phyloP scores from a whole-genome alignment of 768 basidiomycete genomes.

The Galerina sulciceps region DNA sequence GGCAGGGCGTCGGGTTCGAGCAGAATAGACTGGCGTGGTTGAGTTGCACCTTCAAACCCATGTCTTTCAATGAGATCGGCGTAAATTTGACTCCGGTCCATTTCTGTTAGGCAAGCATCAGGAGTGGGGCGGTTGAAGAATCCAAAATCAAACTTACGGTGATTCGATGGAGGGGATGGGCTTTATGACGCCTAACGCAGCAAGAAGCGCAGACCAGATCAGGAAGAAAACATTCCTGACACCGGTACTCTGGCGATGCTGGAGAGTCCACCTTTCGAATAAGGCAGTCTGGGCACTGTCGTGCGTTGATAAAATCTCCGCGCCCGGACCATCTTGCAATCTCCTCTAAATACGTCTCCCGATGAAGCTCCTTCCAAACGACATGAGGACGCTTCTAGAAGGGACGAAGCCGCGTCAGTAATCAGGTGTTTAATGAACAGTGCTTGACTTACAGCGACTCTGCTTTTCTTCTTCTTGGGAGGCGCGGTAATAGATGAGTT shows the following conservation, averaged over 20 bases:
- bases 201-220: slow-evolving; percentile 1
- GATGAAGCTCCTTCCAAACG: slow-evolving; percentile 11
- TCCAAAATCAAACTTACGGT: not conserved
- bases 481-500: not conserved
- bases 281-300: slow-evolving; percentile 10
- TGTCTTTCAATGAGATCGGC: not conserved
- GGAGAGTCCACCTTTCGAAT: not conserved
- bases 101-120: not conserved
- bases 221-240: slow-evolving; percentile 6
- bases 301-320: not conserved
- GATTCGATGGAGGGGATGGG: not conserved
- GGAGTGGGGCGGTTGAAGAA: not conserved
- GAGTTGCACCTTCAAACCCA: slow-evolving; percentile 10
- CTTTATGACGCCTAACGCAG: slow-evolving; percentile 5
- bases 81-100: not conserved
- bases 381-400: slow-evolving; percentile 13
- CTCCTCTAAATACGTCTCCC: slow-evolving; percentile 7
- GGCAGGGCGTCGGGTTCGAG: not conserved
- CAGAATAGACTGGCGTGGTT: slow-evolving; percentile 1
- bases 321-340: slow-evolving; percentile 8
- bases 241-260: not conserved
- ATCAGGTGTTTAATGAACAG: not conserved
- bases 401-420: not conserved
- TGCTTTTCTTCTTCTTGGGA: not conserved
- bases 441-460: not conserved